These are phyloP conservation scores for Aspergillus sclerotialis DNA, from an alignment of 2,329 filamentous ascomycete species.

Conservation along the genomic window DNA sequence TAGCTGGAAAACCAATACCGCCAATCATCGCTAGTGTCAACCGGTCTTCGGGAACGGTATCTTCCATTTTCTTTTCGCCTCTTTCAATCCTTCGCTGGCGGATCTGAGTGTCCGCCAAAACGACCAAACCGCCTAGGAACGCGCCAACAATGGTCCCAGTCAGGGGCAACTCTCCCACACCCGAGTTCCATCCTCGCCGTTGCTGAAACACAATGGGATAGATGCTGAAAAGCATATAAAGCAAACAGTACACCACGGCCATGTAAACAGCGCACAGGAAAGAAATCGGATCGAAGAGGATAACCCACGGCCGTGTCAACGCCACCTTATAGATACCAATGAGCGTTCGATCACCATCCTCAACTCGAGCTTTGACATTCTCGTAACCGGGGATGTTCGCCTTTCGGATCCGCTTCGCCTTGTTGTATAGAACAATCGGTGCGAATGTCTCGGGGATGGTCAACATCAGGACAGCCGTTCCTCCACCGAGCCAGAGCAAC, in stretches of 20 bases:
- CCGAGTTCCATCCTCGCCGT: slow-evolving; percentile 45
- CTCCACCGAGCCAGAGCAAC: slow-evolving; percentile 32
- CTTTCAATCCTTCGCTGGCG: slow-evolving; percentile 27
- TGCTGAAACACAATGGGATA: slow-evolving; percentile 39
- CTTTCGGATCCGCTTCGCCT: slow-evolving; percentile 46
- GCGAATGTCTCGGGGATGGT: slow-evolving; percentile 54
- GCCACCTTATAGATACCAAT: slow-evolving; percentile 45
- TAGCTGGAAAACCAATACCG: slow-evolving; percentile 21
- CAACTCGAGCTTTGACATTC: slow-evolving; percentile 44
- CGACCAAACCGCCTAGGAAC: slow-evolving; percentile 33
- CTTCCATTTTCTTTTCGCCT: slow-evolving; percentile 14
- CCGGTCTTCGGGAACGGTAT: slow-evolving; percentile 17
- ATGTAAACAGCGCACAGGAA: slow-evolving; percentile 48
- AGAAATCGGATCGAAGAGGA: slow-evolving; percentile 49
- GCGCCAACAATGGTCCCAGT: slow-evolving; percentile 40
- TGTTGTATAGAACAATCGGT: slow-evolving; percentile 45
- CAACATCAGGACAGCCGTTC: slow-evolving; percentile 41
- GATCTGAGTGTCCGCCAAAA: slow-evolving; percentile 34
- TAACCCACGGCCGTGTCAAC: slow-evolving; percentile 49
- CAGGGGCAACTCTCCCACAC: slow-evolving; percentile 45
- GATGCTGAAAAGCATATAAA: slow-evolving; percentile 55
- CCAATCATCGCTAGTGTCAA: slow-evolving; percentile 16
- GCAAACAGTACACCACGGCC: slow-evolving; percentile 46
- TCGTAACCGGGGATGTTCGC: slow-evolving; percentile 47
- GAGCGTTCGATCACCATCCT: slow-evolving; percentile 41